Percentiles rank a stretch among this genome's conserved stretches.
These are phyloP conservation scores for Tripterygium wilfordii DNA, from an alignment of 177 flowering plant genomes.

Conservation along the genomic window DNA sequence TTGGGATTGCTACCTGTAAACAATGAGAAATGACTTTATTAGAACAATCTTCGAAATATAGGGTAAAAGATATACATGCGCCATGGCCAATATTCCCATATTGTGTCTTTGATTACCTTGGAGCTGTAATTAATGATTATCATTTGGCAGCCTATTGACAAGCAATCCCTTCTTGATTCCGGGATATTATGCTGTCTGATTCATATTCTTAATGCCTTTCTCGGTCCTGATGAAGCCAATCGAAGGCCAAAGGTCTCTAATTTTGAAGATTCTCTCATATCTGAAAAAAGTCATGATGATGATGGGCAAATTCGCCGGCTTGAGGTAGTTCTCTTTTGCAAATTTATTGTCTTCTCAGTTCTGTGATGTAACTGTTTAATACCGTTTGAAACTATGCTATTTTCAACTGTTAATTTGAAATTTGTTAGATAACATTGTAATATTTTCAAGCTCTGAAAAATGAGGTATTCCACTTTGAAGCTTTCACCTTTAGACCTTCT, in stretches of 20 bases:
- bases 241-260: constrained; percentile 20
- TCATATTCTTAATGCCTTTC: constrained; percentile 77
- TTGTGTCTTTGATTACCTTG: no score
- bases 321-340: constrained; percentile 52
- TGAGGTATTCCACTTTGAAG: no score
- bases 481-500: no score
- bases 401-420: no score
- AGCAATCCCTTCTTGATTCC: constrained; percentile 95
- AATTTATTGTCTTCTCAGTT: neutral
- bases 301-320: constrained; percentile 50
- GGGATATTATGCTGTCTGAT: constrained; percentile 96
- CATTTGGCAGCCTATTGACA: constrained; percentile 87
- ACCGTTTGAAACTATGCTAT: no score
- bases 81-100: no score
- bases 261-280: constrained; percentile 19
- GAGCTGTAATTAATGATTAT: no score
- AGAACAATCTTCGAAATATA: neutral
- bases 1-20: no score
- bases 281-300: constrained; percentile 19
- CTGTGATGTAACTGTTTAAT: neutral
- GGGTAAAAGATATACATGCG: no score
- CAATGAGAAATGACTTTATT: no score
- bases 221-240: constrained; percentile 43
- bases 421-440: no score
- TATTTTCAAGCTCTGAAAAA: no score